Base-by-base conservation (phyloP, 345 rosid genomes). In the Adansonia digitata region DNA sequence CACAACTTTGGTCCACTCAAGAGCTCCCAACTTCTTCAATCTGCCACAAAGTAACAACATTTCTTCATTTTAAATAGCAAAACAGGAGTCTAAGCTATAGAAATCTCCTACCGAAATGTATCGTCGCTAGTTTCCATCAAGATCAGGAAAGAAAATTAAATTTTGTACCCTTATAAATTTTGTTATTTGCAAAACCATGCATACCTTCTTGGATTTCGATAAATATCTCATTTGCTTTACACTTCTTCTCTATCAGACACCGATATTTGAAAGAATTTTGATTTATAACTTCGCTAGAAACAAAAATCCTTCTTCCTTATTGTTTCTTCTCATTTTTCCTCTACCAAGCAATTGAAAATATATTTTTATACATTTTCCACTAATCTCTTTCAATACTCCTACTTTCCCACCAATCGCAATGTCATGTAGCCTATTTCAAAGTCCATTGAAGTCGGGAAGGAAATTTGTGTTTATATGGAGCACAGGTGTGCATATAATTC, bases 1-100 rank as follows among this genome's bases (percentile, higher is more conserved):
- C 83, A 88, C 98, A 14, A 93, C 85, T 74, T 76, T 95, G 22
- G 55, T 10, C 98, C 94, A 83, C 20, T 86, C 80, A 20, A 93
- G 86, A 45, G 90, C 89, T 77, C 99, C 99, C 75, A 93, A 82
- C 83, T 91, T 94, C 79, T 81, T 82, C 91, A 93, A 86, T 70
- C 98, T 94, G 82, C 82, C 63, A 39, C 63, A 68, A 76, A 56
- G 13, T 60, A 45, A 26, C 39, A 39, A 39, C 39, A 69, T 29
- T 40, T 35, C 12, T 69, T 48, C 57, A 29, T 14, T 22, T 42
- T 40, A 17, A 17, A 46, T 6, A 27, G 2, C 26, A 2, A 27
- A 40, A 12, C 4, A 57, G n/a, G n/a, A n/a, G 6, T 51, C 56
- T 3, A 51, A 51, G 24, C 56, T 51, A 1, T 7, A 51, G 22